phyloP scores from a whole-genome alignment of 371 early-diverging fungal genomes.

The Rhizomucor pusillus region DNA sequence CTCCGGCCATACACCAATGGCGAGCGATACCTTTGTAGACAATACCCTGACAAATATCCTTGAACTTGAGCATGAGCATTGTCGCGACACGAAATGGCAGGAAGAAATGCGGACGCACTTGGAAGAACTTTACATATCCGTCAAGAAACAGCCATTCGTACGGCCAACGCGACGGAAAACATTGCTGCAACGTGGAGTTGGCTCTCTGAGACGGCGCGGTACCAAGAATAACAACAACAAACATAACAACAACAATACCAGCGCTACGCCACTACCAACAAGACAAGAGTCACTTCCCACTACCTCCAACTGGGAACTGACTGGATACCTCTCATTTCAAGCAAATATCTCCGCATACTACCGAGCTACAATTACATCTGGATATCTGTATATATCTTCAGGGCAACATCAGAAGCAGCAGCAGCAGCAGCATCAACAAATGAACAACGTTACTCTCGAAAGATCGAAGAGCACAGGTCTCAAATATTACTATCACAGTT shows the following conservation, averaged over 20 bases:
- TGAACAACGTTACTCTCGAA: too few relatives aligned
- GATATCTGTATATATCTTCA: too few relatives aligned
- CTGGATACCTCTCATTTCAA: too few relatives aligned
- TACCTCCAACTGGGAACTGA: constrained; percentile 1
- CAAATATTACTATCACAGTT: too few relatives aligned
- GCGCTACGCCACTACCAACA: constrained; percentile 2
- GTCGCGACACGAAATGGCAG: constrained; percentile 8
- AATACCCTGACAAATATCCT: constrained; percentile 50
- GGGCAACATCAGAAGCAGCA: too few relatives aligned
- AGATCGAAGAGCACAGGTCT: too few relatives aligned
- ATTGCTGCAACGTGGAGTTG: constrained; percentile 7
- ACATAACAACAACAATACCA: neutral
- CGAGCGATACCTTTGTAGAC: constrained; percentile 43
- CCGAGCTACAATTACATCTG: too few relatives aligned
- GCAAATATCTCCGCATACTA: too few relatives aligned
- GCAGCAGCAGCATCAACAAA: too few relatives aligned
- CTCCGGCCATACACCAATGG: constrained; percentile 49
- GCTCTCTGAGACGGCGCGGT: too few relatives aligned
- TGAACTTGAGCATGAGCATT: neutral
- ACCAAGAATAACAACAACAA: neutral
- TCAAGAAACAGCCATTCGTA: neutral
- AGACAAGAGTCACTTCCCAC: constrained; percentile 7
- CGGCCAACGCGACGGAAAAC: constrained; percentile 6
- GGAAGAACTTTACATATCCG: constrained; percentile 6
- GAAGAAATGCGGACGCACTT: constrained; percentile 11